A percentile compares a stretch with the other conserved stretches of the same genome.
phyloP scores from a whole-genome alignment of 1,139 yeast genomes.

The Pichia sp. region DNA sequence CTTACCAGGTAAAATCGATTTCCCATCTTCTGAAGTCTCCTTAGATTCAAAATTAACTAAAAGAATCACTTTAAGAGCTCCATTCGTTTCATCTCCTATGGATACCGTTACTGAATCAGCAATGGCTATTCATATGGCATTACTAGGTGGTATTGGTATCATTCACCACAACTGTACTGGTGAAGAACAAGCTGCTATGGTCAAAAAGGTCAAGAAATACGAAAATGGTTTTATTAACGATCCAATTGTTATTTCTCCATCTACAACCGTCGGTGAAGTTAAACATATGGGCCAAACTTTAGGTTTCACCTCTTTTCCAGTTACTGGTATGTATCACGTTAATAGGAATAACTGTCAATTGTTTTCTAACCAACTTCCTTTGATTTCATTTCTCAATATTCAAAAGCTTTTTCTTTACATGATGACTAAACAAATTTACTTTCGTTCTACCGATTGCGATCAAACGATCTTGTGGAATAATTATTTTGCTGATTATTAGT shows the following conservation, averaged over 20 bases:
- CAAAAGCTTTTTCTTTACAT: constrained; percentile 25
- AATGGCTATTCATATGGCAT: constrained; percentile 98
- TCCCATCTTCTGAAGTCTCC: constrained; percentile 70
- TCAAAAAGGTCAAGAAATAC: constrained; percentile 87
- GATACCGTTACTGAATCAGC: constrained; percentile 96
- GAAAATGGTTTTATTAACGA: constrained; percentile 97
- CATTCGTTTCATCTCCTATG: constrained; percentile 98
- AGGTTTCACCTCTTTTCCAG: constrained; percentile 98
- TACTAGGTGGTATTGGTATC: constrained; percentile 98
- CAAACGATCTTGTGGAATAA: constrained; percentile 96
- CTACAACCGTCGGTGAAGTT: constrained; percentile 73
- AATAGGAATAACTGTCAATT: too few species aligned
- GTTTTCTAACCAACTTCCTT: too few species aligned
- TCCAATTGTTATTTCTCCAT: constrained; percentile 80
- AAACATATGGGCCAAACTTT: constrained; percentile 59
- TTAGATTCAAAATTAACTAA: constrained; percentile 85
- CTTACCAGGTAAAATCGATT: constrained; percentile 90
- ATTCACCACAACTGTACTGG: constrained; percentile 95
- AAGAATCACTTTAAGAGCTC: constrained; percentile 84
- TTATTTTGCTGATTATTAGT: constrained; percentile 35
- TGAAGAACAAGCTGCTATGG: constrained; percentile 99
- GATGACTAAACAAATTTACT: constrained; percentile 68
- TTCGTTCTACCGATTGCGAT: constrained; percentile 99
- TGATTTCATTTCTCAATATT: background rate
- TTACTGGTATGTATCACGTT: constrained; percentile 91